These are phyloP conservation scores for Sanghuangporus weigelae DNA, from an alignment of 1,284 basidiomycete species.

Conservation along the genomic window DNA sequence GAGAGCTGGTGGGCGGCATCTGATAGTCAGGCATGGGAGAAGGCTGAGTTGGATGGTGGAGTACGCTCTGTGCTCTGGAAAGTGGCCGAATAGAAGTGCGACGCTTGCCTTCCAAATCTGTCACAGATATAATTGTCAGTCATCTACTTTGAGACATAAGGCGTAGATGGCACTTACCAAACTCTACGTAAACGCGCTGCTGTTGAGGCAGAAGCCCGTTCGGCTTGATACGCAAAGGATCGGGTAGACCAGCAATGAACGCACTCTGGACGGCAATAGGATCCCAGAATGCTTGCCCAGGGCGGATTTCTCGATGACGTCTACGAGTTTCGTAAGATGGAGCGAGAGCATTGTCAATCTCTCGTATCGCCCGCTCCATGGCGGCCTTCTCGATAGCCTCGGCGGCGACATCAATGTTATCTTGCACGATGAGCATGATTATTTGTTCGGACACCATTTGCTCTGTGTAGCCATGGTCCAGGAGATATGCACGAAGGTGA, in stretches of 20 bases:
- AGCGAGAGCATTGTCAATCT: constrained; percentile 89
- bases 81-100: constrained; percentile 45
- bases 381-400: constrained; percentile 95
- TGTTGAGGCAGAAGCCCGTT: constrained; percentile 83
- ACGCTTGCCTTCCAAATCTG: constrained; percentile 50
- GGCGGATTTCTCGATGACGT: constrained; percentile 81
- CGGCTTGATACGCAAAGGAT: constrained; percentile 82
- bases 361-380: constrained; percentile 94
- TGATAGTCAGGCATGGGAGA: constrained; percentile 31
- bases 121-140: not conserved
- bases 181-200: constrained; percentile 92
- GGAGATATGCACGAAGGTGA: constrained; percentile 78
- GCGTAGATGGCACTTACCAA: constrained; percentile 44
- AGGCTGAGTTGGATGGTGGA: constrained; percentile 40
- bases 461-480: constrained; percentile 86
- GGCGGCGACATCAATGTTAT: constrained; percentile 94
- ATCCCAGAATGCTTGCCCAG: constrained; percentile 84
- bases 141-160: not conserved
- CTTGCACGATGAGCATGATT: constrained; percentile 79
- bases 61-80: constrained; percentile 53
- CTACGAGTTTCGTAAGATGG: constrained; percentile 80
- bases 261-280: constrained; percentile 65
- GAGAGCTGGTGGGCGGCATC: constrained; percentile 34
- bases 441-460: constrained; percentile 66
- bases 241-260: constrained; percentile 80